Evolutionary conservation across 352 stramenopile genomes (phyloP).

Genomic region (Blastocystis sp.): DNA sequence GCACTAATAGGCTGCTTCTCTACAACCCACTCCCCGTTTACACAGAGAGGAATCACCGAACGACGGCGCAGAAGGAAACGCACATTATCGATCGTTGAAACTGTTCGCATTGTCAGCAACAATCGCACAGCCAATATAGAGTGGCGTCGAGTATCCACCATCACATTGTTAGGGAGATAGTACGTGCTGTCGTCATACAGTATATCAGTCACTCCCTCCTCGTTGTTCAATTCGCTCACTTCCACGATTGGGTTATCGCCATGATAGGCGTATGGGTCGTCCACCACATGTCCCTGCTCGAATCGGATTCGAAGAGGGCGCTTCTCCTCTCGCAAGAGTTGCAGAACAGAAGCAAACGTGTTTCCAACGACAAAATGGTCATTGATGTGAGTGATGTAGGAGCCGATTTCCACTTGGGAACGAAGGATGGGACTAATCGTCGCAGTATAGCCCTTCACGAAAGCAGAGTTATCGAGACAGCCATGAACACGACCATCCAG

Average conservation of each 20-base stretch:
- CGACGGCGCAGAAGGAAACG: constrained; percentile 38
- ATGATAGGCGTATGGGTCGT: constrained; percentile 33
- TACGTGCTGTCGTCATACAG: background rate
- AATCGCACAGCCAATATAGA: background rate
- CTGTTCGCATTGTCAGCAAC: background rate
- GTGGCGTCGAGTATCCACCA: background rate
- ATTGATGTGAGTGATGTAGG: constrained; percentile 30
- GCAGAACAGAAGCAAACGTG: constrained; percentile 11
- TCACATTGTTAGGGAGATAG: background rate
- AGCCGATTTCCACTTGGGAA: background rate
- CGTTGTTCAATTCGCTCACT: constrained; percentile 6
- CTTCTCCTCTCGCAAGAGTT: constrained; percentile 7
- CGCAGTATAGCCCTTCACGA: background rate
- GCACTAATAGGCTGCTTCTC: background rate
- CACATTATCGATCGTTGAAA: background rate
- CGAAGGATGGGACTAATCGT: background rate
- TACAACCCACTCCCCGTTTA: background rate
- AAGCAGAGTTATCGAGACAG: constrained; percentile 23
- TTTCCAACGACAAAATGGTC: constrained; percentile 46
- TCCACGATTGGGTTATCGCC: background rate
- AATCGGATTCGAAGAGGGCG: constrained; percentile 15
- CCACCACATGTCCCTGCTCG: background rate
- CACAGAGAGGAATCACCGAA: background rate
- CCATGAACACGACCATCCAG: constrained; percentile 33
- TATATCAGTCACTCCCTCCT: background rate